phyloP scores from a whole-genome alignment of 768 basidiomycete genomes.

The Rhodosporidiobolus sp. region DNA sequence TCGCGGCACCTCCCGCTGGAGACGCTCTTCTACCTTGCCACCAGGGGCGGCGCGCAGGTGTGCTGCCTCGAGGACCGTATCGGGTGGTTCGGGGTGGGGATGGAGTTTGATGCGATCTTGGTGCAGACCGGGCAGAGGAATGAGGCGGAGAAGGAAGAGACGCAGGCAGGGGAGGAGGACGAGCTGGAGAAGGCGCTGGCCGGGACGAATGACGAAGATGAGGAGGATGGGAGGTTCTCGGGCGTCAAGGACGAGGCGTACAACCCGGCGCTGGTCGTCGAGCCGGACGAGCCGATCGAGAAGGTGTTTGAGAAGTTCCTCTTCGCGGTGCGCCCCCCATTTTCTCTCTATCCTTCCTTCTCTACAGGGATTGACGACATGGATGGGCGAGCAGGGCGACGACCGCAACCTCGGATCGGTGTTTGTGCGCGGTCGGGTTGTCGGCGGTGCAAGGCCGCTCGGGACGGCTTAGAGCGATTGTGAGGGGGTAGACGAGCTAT shows the following conservation, averaged over 20 bases:
- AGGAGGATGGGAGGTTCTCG: slow-evolving; percentile 30
- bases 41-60: slow-evolving; percentile 81
- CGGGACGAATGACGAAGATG: slow-evolving; percentile 13
- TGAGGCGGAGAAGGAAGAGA: slow-evolving; percentile 56
- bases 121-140: slow-evolving; percentile 59
- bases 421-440: slow-evolving; percentile 72
- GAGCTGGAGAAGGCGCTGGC: slow-evolving; percentile 5
- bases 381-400: slow-evolving; percentile 30
- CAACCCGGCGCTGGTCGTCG: slow-evolving; percentile 41
- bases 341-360: not conserved
- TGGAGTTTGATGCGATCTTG: slow-evolving; percentile 84
- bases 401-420: slow-evolving; percentile 67
- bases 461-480: not conserved
- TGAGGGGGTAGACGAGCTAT: not conserved
- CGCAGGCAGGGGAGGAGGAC: slow-evolving; percentile 6
- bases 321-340: slow-evolving; percentile 14
- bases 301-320: slow-evolving; percentile 62
- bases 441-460: slow-evolving; percentile 60
- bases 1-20: slow-evolving; percentile 64
- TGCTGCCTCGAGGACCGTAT: slow-evolving; percentile 66
- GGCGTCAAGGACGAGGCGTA: slow-evolving; percentile 9
- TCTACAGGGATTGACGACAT: not conserved
- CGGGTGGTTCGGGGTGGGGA: slow-evolving; percentile 75
- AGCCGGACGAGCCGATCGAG: slow-evolving; percentile 52
- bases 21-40: slow-evolving; percentile 83